A percentile compares a stretch with the other conserved stretches of the same genome.
Conservation (phyloP, 139 green algal genomes). For the Closterium sp. region DNA sequence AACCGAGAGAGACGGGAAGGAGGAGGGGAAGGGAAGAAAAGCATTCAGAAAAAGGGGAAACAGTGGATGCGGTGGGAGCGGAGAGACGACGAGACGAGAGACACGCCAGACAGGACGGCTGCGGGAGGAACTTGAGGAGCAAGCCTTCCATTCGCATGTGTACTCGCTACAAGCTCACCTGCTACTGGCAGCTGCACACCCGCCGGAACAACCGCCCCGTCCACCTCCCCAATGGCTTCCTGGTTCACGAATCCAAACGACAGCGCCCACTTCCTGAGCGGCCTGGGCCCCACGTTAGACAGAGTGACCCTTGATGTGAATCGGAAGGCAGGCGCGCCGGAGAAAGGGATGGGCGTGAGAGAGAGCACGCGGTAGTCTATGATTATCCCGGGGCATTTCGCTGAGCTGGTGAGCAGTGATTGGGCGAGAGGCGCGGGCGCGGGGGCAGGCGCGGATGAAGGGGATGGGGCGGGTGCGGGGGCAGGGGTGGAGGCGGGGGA, state of each 20-base stretch:
- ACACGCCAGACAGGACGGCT: too few relatives aligned
- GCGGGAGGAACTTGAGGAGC: too few relatives aligned
- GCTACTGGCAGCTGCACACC: neutral
- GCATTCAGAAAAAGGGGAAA: neutral
- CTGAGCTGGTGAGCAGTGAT: neutral
- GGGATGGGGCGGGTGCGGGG: neutral
- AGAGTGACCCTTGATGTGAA: neutral
- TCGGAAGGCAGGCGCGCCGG: neutral
- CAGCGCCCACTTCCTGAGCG: neutral
- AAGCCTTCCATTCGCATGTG: neutral
- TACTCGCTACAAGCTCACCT: neutral
- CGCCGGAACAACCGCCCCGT: neutral
- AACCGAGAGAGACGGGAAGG: neutral
- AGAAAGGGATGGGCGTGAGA: neutral
- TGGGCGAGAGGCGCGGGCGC: neutral
- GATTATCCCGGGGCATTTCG: neutral
- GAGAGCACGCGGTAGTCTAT: neutral
- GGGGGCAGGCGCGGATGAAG: neutral
- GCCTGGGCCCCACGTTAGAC: neutral
- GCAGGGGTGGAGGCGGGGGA: neutral
- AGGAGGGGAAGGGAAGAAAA: too few relatives aligned
- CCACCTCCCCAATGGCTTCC: neutral
- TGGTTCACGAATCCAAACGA: neutral
- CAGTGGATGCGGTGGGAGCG: too few relatives aligned
- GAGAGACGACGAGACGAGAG: too few relatives aligned